Evolutionary conservation across 2,329 filamentous ascomycete species (phyloP).

Genomic region (Atkinsonella hypoxylon): DNA sequence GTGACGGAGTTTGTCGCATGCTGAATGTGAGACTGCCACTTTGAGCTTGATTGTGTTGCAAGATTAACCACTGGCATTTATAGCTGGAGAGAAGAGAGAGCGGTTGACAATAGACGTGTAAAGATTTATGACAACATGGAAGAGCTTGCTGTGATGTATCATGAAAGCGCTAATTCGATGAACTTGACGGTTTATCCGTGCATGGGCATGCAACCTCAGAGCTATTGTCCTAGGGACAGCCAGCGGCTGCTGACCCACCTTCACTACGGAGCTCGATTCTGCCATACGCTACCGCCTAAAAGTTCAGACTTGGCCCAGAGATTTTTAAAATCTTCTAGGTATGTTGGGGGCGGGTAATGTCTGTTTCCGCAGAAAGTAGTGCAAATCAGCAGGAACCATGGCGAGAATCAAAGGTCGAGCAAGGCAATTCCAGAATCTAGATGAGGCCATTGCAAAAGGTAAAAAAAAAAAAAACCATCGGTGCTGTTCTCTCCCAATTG

Average conservation of each 20-base stretch:
- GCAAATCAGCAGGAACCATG: conserved; percentile 27
- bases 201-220: no score
- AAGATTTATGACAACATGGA: not conserved
- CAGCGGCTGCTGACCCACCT: not conserved
- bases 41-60: not conserved
- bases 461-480: conserved; percentile 7
- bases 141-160: no score
- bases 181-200: no score
- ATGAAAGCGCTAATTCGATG: no score
- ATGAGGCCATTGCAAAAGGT: conserved; percentile 53
- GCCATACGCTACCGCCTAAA: conserved; percentile 39
- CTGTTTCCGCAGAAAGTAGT: conserved; percentile 4
- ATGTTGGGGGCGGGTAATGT: conserved; percentile 15
- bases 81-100: not conserved
- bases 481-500: not conserved
- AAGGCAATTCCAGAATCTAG: conserved; percentile 48
- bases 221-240: no score
- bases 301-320: conserved; percentile 22
- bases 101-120: not conserved
- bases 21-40: conserved; percentile 4
- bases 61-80: not conserved
- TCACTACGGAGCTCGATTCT: conserved; percentile 19
- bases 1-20: conserved; percentile 27
- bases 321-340: conserved; percentile 20
- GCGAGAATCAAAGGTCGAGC: conserved; percentile 40